These are phyloP conservation scores for Chrysopogon serrulatus DNA, from an alignment of 176 grass and related monocot species.

Conservation along the genomic window DNA sequence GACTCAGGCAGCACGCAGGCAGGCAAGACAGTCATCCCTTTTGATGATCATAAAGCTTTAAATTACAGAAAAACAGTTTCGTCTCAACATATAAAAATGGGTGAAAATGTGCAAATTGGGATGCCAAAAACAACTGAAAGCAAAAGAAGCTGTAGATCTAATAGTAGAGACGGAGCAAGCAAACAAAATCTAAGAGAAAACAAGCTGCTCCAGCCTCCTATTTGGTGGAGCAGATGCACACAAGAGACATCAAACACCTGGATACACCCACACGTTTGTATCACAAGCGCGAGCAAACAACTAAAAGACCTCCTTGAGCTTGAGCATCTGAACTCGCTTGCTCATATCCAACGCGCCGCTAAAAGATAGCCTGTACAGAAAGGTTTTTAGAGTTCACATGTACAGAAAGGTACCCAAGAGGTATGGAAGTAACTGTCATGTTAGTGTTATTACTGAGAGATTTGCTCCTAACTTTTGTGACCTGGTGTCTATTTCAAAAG, in stretches of 20 bases:
- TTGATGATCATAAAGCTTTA: background rate
- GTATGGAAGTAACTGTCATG: background rate
- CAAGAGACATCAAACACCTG: constrained; percentile 9
- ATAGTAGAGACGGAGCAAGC: background rate
- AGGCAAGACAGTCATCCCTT: background rate
- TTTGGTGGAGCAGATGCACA: background rate
- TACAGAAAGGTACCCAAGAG: background rate
- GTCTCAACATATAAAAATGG: background rate
- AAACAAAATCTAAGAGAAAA: background rate
- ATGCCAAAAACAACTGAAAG: background rate
- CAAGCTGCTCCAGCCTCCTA: background rate
- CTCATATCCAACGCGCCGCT: background rate
- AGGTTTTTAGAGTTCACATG: no score
- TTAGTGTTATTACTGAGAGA: background rate
- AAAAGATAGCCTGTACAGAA: background rate
- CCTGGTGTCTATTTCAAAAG: background rate
- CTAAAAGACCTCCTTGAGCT: constrained; percentile 11
- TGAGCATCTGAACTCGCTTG: background rate
- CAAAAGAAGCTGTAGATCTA: background rate
- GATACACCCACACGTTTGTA: constrained; percentile 32
- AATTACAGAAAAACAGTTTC: background rate
- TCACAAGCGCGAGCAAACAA: constrained; percentile 31
- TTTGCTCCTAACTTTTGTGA: background rate
- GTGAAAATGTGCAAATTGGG: background rate
- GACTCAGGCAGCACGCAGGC: background rate